Evolutionary conservation across 495 filamentous ascomycete genomes (phyloP).

Genomic region (Penicillium subrubescens): DNA sequence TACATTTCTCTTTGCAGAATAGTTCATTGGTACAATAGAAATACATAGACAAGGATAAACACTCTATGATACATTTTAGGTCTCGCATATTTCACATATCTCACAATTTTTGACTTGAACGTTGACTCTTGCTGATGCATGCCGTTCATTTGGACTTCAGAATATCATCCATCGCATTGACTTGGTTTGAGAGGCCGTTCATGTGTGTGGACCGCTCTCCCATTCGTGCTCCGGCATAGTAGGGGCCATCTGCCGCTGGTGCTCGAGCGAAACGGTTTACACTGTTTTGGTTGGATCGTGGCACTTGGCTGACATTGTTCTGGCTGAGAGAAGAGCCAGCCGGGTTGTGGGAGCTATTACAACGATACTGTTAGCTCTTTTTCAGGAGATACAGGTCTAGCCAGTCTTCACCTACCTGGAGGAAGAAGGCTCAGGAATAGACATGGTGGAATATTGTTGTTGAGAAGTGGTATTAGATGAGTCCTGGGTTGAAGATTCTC

Average conservation of each 20-base stretch:
- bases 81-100: background rate
- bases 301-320: slow-evolving; percentile 37
- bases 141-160: slow-evolving; percentile 22
- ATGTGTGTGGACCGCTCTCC: slow-evolving; percentile 38
- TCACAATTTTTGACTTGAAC: background rate
- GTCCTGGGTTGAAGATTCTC: background rate
- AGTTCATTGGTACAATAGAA: slow-evolving; percentile 19
- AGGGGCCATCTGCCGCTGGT: slow-evolving; percentile 40
- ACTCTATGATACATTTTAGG: slow-evolving; percentile 15
- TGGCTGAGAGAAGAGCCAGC: slow-evolving; percentile 27
- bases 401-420: slow-evolving; percentile 14
- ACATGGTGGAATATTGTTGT: slow-evolving; percentile 16
- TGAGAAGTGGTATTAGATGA: background rate
- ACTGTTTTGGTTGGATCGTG: slow-evolving; percentile 26
- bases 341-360: slow-evolving; percentile 14
- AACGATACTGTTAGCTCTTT: slow-evolving; percentile 12
- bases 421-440: slow-evolving; percentile 19
- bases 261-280: slow-evolving; percentile 38
- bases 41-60: slow-evolving; percentile 33
- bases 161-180: slow-evolving; percentile 39
- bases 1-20: background rate
- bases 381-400: too few relatives aligned
- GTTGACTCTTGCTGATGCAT: background rate
- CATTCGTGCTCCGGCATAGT: slow-evolving; percentile 41
- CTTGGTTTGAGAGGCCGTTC: slow-evolving; percentile 36